phyloP scores from a whole-genome alignment of 345 rosid genomes.

The Lumnitzera racemosa region DNA sequence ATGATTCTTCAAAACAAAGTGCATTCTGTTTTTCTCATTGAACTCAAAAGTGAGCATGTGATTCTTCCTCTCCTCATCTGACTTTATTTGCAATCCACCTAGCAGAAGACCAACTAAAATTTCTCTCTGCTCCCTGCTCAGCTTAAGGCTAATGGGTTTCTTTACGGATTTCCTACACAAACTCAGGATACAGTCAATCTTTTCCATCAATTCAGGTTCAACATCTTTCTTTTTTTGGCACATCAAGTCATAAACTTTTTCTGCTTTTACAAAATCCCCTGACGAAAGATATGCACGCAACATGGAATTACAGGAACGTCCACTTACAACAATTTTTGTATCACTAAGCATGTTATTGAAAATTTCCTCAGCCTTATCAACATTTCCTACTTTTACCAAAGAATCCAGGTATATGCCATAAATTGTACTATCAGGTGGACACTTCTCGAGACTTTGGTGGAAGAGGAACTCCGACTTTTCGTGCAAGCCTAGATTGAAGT shows the following conservation, averaged over 20 bases:
- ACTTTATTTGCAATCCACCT: constrained; percentile 68
- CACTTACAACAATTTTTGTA: constrained; percentile 41
- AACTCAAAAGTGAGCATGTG: constrained; percentile 58
- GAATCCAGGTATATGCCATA: constrained; percentile 68
- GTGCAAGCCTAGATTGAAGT: constrained; percentile 43
- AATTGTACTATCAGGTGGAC: constrained; percentile 50
- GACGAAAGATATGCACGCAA: constrained; percentile 49
- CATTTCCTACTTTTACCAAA: constrained; percentile 41
- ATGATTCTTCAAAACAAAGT: constrained; percentile 48
- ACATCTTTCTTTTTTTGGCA: constrained; percentile 56
- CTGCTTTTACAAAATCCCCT: constrained; percentile 50
- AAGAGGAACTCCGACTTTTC: constrained; percentile 48
- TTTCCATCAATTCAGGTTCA: constrained; percentile 45
- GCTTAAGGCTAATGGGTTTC: constrained; percentile 49
- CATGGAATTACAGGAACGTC: constrained; percentile 56
- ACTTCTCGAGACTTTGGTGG: constrained; percentile 50
- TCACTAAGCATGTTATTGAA: constrained; percentile 46
- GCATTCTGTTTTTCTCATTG: constrained; percentile 38
- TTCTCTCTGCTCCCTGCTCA: constrained; percentile 80
- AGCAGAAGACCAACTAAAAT: constrained; percentile 71
- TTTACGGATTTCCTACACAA: constrained; percentile 42
- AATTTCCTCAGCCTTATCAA: constrained; percentile 55
- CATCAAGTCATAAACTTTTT: constrained; percentile 61
- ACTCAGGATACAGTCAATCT: constrained; percentile 54
- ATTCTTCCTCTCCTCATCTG: constrained; percentile 47